Base-by-base conservation (phyloP, 371 early-diverging fungal genomes). In the Dipsacomyces acuminosporus region DNA sequence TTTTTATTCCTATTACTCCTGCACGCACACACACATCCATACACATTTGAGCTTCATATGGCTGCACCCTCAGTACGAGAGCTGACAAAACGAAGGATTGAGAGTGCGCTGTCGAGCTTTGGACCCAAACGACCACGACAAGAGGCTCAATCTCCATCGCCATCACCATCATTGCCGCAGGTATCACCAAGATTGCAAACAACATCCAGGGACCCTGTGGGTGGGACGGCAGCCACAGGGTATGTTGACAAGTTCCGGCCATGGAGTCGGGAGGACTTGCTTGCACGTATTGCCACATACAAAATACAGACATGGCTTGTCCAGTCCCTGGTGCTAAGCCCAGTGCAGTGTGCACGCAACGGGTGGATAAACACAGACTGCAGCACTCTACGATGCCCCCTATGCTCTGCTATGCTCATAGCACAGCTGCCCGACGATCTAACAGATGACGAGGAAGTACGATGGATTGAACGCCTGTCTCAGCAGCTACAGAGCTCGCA, bases 331-430 rank as follows among this genome's bases (percentile, higher is more conserved):
- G 19, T 11, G 19, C 51, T 75, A 25, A 61, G 51, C 35, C 61
- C 71, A 1, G 71, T 71, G 5, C 46, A 53, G 38, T 71, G 73
- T 24, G 67, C 72, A 11, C 65, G 62, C 17, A 58, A 60, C 25
- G 75, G 75, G 22, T 75, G 75, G 75, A 46, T 59, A 21, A 75
- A 75, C 43, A 30, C 45, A 17, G 67, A 60, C 47, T 62, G 54
- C 45, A 59, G 65, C 38, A 73, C 65, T 35, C 51, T 75, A 15
- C 44, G 47, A 22, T 75, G 75, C 46, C 49, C 53, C 33, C 20
- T 40, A 25, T 75, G 75, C 42, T 47, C 56, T 1, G 59, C 73
- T 3, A 48, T 51, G 9, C 46, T 72, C 21, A 66, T 71, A 45
- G 66, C 61, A 15, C 56, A 61, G 47, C 26, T 71, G 17, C 71